Conservation (phyloP, 2,329 filamentous ascomycete genomes). For the Truncatella angustata region DNA sequence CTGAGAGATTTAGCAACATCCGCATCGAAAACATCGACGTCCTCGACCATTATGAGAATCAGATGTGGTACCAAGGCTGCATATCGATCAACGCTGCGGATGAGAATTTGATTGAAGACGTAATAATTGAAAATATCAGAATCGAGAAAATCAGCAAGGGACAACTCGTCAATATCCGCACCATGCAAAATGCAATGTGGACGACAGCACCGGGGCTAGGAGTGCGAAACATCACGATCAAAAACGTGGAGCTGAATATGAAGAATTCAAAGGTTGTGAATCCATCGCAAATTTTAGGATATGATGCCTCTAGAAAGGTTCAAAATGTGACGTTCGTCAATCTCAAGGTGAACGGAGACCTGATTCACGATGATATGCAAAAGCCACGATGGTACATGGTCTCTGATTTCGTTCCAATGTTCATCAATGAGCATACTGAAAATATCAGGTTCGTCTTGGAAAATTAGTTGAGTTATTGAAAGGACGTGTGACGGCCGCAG, state of each 20-base stretch:
- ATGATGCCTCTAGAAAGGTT: neutral
- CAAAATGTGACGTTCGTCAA: neutral
- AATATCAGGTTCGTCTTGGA: neutral
- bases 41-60: neutral
- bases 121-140: neutral
- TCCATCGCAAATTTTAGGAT: neutral
- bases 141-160: neutral
- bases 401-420: neutral
- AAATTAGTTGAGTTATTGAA: too few relatives aligned
- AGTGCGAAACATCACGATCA: neutral
- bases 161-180: neutral
- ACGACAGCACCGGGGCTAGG: neutral
- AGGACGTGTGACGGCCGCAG: too few relatives aligned
- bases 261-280: neutral
- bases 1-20: neutral
- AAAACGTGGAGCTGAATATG: neutral
- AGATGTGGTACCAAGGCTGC: neutral
- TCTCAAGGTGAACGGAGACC: neutral
- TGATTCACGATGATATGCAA: neutral
- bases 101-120: neutral
- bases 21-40: neutral
- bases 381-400: neutral
- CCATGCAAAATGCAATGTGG: neutral
- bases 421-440: neutral
- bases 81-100: neutral